Percentiles rank a stretch among this genome's conserved stretches.
Evolutionary conservation across 2,329 filamentous ascomycete genomes (phyloP).

Genomic region (Sarocladiaceae sp.): DNA sequence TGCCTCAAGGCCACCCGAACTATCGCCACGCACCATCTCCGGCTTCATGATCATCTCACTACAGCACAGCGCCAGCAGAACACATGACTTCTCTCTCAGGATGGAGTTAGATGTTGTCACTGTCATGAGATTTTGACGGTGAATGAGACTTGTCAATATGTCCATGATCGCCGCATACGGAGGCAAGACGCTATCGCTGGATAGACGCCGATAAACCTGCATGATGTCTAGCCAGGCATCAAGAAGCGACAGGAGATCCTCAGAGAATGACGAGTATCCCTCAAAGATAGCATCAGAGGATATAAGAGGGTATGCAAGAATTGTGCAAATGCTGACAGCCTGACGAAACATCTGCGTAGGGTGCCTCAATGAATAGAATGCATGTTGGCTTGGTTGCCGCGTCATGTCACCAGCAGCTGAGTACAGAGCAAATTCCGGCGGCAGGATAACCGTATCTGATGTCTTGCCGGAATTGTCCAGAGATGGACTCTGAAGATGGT

Average conservation of each 20-base stretch:
- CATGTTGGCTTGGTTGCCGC: constrained; percentile 20
- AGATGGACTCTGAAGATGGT: constrained; percentile 28
- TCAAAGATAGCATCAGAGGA: constrained; percentile 28
- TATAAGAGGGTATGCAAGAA: constrained; percentile 37
- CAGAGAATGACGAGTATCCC: constrained; percentile 29
- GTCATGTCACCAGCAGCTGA: constrained; percentile 26
- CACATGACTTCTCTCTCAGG: constrained; percentile 31
- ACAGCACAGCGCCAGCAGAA: constrained; percentile 37
- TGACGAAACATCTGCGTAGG: constrained; percentile 43
- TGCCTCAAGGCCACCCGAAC: constrained; percentile 19
- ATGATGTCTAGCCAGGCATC: constrained; percentile 43
- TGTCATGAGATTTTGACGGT: constrained; percentile 4
- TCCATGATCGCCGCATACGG: constrained; percentile 18
- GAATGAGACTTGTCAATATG: neutral
- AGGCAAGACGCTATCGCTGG: constrained; percentile 19
- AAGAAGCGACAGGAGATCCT: constrained; percentile 44
- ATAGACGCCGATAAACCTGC: constrained; percentile 34
- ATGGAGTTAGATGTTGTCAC: constrained; percentile 12
- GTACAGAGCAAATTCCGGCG: constrained; percentile 32
- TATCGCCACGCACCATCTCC: constrained; percentile 23
- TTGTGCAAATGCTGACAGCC: constrained; percentile 36
- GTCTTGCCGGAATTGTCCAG: constrained; percentile 22
- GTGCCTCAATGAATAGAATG: constrained; percentile 35
- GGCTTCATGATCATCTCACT: constrained; percentile 32
- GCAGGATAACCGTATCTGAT: constrained; percentile 29